These are phyloP conservation scores for Eimeria maxima DNA, from an alignment of 169 alveolate species.

Conservation along the genomic window DNA sequence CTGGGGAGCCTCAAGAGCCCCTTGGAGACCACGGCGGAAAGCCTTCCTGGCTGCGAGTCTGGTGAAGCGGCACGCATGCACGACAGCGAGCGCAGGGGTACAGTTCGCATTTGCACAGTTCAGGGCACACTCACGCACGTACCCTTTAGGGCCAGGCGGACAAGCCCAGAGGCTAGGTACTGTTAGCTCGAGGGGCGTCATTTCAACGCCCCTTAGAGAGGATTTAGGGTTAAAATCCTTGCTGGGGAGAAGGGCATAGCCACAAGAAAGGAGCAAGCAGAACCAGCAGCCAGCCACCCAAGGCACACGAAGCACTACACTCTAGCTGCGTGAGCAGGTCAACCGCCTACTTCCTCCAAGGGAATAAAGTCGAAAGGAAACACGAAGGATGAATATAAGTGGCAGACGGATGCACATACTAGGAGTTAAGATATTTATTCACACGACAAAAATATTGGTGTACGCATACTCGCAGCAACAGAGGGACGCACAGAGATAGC, in stretches of 20 bases:
- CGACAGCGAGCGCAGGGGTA: not conserved
- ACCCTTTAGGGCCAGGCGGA: not conserved
- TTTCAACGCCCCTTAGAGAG: no score
- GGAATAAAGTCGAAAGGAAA: not conserved
- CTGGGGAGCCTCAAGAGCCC: conserved; percentile 50
- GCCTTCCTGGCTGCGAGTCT: conserved; percentile 34
- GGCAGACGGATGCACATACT: not conserved
- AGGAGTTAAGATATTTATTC: not conserved
- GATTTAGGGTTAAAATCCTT: not conserved
- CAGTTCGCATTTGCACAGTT: not conserved
- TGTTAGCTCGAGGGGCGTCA: no score
- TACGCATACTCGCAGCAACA: not conserved
- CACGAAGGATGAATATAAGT: not conserved
- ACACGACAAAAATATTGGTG: not conserved
- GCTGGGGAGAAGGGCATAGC: not conserved
- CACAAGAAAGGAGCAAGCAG: not conserved
- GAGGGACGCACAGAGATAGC: not conserved
- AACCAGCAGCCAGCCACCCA: not conserved
- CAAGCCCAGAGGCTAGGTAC: no score
- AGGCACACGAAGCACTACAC: not conserved
- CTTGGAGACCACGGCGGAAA: conserved; percentile 33
- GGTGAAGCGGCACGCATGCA: not conserved
- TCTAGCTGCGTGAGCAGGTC: not conserved
- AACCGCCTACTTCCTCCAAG: not conserved
- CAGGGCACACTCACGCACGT: not conserved